Evolutionary conservation across 306 rosid genomes (phyloP).

Genomic region (Pyrus betulifolia): DNA sequence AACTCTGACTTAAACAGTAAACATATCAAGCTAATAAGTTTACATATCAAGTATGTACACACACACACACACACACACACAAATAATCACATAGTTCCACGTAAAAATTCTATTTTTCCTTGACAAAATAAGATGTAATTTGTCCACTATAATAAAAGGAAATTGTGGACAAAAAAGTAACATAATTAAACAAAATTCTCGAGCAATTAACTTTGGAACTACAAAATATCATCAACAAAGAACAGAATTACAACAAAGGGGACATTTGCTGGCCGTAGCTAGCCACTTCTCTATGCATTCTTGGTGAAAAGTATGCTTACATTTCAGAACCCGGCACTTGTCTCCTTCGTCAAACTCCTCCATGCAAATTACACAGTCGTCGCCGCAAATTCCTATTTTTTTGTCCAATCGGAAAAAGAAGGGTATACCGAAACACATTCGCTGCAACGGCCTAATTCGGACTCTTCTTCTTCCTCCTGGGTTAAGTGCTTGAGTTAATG

Average conservation of each 20-base stretch:
- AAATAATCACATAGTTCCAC: not conserved
- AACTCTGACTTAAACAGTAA: not conserved
- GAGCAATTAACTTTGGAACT: not conserved
- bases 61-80: no score
- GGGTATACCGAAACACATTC: not conserved
- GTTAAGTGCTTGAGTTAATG: not conserved
- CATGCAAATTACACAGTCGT: conserved; percentile 6
- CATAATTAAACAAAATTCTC: not conserved
- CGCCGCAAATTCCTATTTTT: not conserved
- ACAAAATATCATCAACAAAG: not conserved
- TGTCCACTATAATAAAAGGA: no score
- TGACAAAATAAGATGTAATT: no score
- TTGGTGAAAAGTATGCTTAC: conserved; percentile 10
- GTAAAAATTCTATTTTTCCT: not conserved
- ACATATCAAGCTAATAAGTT: not conserved
- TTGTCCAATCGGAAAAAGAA: not conserved
- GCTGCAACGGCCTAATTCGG: not conserved
- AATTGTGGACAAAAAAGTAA: not conserved
- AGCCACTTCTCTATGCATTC: conserved; percentile 13
- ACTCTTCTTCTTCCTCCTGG: not conserved
- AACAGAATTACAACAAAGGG: conserved; percentile 10
- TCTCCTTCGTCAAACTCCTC: conserved; percentile 19
- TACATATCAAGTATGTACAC: no score
- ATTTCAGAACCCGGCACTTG: conserved; percentile 2
- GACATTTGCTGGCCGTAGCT: not conserved